These are phyloP conservation scores for Phytophthora ohioensis DNA, from an alignment of 352 stramenopile species.

Conservation along the genomic window DNA sequence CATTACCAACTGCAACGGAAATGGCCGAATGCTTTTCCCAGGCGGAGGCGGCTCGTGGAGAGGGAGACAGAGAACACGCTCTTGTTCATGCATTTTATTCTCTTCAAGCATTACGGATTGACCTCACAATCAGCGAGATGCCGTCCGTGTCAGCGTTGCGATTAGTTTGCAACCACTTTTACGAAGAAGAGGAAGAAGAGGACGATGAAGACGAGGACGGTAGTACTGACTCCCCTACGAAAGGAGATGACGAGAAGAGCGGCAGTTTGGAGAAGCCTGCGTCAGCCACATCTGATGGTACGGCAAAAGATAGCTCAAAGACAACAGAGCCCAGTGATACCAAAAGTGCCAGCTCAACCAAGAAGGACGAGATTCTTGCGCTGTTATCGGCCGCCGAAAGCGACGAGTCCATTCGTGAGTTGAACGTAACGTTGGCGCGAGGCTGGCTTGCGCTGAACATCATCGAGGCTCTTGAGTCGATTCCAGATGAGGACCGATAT, in stretches of 20 bases:
- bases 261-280: conserved; percentile 14
- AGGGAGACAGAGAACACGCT: conserved; percentile 74
- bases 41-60: conserved; percentile 63
- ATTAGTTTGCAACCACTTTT: conserved; percentile 65
- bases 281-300: neutral
- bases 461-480: conserved; percentile 75
- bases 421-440: conserved; percentile 36
- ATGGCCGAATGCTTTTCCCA: conserved; percentile 64
- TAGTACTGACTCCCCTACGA: neutral
- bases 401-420: conserved; percentile 17
- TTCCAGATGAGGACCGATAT: conserved; percentile 83
- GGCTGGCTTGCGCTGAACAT: conserved; percentile 71
- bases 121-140: conserved; percentile 48
- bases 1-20: conserved; percentile 27
- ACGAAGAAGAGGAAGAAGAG: conserved; percentile 53
- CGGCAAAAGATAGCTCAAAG: neutral
- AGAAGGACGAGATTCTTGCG: conserved; percentile 53
- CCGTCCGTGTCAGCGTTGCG: conserved; percentile 40
- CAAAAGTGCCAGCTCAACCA: conserved; percentile 33
- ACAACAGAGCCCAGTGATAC: conserved; percentile 8
- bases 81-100: conserved; percentile 85
- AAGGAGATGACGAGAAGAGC: conserved; percentile 5
- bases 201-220: conserved; percentile 39
- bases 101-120: conserved; percentile 68
- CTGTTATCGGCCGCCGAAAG: conserved; percentile 40